These are phyloP conservation scores for Wallacemonas rigidus DNA, from an alignment of 208 protist genomes.

Conservation along the genomic window DNA sequence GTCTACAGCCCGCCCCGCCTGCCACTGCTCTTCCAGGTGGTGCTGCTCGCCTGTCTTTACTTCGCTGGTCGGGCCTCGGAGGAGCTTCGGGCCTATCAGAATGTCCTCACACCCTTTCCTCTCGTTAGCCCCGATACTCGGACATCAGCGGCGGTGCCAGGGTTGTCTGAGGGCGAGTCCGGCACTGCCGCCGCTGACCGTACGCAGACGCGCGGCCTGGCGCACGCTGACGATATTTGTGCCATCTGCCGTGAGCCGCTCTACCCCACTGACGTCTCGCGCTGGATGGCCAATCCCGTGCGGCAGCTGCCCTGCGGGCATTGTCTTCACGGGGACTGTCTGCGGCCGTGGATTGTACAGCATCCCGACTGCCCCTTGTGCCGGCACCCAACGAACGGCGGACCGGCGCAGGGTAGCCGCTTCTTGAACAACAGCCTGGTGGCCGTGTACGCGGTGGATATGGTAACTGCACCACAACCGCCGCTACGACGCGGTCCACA, in stretches of 20 bases:
- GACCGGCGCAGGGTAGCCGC: too few relatives aligned
- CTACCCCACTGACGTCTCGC: neutral
- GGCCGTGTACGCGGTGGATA: too few relatives aligned
- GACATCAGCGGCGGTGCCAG: neutral
- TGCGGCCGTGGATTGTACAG: slow-evolving; percentile 76
- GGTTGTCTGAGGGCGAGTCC: too few relatives aligned
- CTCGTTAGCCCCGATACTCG: slow-evolving; percentile 31
- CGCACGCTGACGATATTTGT: slow-evolving; percentile 37
- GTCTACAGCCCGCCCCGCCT: slow-evolving; percentile 41
- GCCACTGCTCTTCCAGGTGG: slow-evolving; percentile 49
- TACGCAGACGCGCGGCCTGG: too few relatives aligned
- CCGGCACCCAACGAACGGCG: slow-evolving; percentile 34
- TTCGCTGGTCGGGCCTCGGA: slow-evolving; percentile 23
- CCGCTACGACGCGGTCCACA: too few relatives aligned
- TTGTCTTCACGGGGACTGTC: slow-evolving; percentile 75
- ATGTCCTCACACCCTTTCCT: slow-evolving; percentile 53
- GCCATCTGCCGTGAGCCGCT: slow-evolving; percentile 81
- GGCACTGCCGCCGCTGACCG: too few relatives aligned
- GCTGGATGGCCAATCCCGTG: slow-evolving; percentile 25
- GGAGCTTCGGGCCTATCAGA: slow-evolving; percentile 38
- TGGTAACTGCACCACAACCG: too few relatives aligned
- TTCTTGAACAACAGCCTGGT: neutral
- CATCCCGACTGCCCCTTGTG: slow-evolving; percentile 67
- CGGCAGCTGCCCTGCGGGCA: slow-evolving; percentile 81
- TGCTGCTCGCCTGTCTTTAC: slow-evolving; percentile 50